These are phyloP conservation scores for Aureobasidium sp. DNA, from an alignment of 2,329 filamentous ascomycete species.

Conservation along the genomic window DNA sequence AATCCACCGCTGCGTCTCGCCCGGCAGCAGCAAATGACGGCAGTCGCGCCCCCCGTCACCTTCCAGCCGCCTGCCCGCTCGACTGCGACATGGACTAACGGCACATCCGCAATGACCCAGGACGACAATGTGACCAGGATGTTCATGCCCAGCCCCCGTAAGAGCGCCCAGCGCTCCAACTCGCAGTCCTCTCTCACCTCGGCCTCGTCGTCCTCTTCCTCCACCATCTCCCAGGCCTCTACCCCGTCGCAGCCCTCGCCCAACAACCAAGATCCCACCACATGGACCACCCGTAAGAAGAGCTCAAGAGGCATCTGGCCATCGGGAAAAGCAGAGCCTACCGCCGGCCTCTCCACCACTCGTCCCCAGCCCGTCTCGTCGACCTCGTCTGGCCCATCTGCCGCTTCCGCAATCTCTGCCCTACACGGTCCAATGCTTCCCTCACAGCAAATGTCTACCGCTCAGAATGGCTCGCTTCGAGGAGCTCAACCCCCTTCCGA, in stretches of 20 bases:
- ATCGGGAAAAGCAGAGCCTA: constrained; percentile 56
- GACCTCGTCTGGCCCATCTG: constrained; percentile 49
- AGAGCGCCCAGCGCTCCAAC: constrained; percentile 76
- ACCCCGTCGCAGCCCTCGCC: constrained; percentile 54
- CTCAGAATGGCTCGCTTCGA: constrained; percentile 44
- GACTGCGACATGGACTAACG: constrained; percentile 55
- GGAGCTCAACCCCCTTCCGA: constrained; percentile 34
- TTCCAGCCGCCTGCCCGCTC: constrained; percentile 53
- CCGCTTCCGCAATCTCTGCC: constrained; percentile 54
- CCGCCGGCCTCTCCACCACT: constrained; percentile 53
- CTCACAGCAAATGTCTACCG: constrained; percentile 62
- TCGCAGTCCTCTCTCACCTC: constrained; percentile 77
- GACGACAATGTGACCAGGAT: constrained; percentile 73
- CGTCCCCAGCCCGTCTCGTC: constrained; percentile 54
- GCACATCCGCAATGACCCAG: constrained; percentile 63
- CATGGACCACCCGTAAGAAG: constrained; percentile 44
- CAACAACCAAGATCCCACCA: constrained; percentile 29
- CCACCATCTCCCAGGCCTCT: constrained; percentile 55
- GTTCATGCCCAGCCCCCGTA: constrained; percentile 60
- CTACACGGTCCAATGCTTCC: constrained; percentile 56
- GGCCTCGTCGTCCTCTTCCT: constrained; percentile 50
- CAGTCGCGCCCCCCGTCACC: constrained; percentile 56
- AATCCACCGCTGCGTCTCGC: constrained; percentile 4
- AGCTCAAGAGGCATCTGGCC: constrained; percentile 53
- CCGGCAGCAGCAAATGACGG: constrained; percentile 46